These are phyloP conservation scores for Rhizophagus sp. DNA, from an alignment of 192 early-diverging fungal species.

Conservation along the genomic window DNA sequence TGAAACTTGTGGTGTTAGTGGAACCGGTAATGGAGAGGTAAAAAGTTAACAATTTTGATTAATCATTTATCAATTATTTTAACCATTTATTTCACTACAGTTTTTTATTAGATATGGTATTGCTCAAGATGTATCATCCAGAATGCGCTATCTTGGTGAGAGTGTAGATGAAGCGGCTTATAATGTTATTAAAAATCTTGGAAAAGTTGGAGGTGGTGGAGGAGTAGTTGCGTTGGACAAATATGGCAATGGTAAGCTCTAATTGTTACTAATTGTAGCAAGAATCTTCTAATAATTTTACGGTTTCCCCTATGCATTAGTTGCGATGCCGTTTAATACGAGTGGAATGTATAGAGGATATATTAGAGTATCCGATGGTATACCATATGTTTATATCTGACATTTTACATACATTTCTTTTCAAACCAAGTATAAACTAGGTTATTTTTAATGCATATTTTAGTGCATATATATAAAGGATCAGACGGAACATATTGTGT, in stretches of 20 bases:
- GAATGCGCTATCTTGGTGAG: constrained; percentile 46
- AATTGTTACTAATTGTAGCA: background rate
- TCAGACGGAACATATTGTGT: too few relatives aligned
- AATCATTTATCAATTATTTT: background rate
- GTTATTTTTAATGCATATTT: too few relatives aligned
- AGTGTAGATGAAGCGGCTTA: constrained; percentile 37
- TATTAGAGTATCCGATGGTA: constrained; percentile 36
- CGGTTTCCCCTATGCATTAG: constrained; percentile 12
- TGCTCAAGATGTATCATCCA: constrained; percentile 44
- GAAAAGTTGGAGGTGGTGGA: constrained; percentile 40
- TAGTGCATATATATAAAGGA: too few relatives aligned
- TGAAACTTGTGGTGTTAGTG: constrained; percentile 42
- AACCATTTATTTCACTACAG: background rate
- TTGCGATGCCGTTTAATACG: constrained; percentile 45
- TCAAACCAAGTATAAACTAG: too few relatives aligned
- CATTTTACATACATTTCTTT: too few relatives aligned
- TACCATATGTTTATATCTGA: constrained; percentile 41
- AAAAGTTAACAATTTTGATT: background rate
- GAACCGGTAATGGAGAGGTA: constrained; percentile 51
- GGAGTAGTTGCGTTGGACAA: constrained; percentile 48
- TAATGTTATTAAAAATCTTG: constrained; percentile 34
- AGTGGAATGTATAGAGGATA: constrained; percentile 50
- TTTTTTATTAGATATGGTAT: constrained; percentile 46
- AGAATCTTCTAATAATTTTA: background rate
- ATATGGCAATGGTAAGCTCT: constrained; percentile 37